A percentile compares a stretch with the other conserved stretches of the same genome.
Conservation (phyloP, 345 rosid genomes). For the Dovyalis caffra region DNA sequence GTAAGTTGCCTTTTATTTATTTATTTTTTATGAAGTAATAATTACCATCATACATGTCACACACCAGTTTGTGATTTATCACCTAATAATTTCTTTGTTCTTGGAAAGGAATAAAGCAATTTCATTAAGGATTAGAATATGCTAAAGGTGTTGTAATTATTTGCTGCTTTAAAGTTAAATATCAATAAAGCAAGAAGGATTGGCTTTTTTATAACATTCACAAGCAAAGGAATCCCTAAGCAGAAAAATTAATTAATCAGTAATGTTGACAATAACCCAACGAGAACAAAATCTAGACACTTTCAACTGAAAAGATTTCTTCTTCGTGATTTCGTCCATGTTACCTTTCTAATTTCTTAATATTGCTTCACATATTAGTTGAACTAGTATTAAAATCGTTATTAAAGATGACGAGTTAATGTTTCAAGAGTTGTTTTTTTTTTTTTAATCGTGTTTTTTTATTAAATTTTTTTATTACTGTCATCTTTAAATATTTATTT, state of each 20-base stretch:
- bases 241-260: conserved; percentile 7
- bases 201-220: conserved; percentile 1
- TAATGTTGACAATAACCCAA: neutral
- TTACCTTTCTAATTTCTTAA: no score
- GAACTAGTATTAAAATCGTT: no score
- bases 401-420: no score
- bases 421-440: no score
- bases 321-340: neutral
- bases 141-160: conserved; percentile 17
- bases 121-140: conserved; percentile 7
- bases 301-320: neutral
- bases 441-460: no score
- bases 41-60: neutral
- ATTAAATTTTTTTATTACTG: no score
- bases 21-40: neutral
- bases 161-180: conserved; percentile 13
- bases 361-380: no score
- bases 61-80: neutral
- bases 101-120: conserved; percentile 13
- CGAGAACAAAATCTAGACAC: neutral
- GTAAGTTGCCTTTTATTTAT: neutral
- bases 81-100: conserved; percentile 1
- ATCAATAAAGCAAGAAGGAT: neutral
- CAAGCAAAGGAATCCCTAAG: neutral
- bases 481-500: no score